These are phyloP conservation scores for Avena atlantica DNA, from an alignment of 176 grass and related monocot genomes.

Conservation along the genomic window DNA sequence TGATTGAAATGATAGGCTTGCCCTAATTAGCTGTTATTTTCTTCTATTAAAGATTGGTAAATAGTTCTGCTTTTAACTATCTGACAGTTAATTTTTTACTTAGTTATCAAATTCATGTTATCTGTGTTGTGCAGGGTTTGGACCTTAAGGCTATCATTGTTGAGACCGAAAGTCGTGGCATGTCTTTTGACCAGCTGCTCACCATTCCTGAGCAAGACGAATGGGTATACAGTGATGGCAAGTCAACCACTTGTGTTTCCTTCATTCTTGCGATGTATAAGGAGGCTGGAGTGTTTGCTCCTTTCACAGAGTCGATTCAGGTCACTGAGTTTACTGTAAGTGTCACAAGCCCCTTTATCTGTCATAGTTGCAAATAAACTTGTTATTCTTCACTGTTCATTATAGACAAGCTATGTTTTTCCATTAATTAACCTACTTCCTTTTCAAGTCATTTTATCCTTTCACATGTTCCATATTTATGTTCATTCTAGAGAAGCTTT, in stretches of 20 bases:
- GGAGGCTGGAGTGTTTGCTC: constrained; percentile 83
- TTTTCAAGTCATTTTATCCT: neutral
- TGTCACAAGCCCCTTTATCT: neutral
- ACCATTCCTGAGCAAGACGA: constrained; percentile 95
- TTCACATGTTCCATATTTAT: neutral
- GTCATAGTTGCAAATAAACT: constrained; percentile 3
- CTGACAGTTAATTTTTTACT: neutral
- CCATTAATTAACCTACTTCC: neutral
- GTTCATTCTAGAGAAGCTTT: constrained; percentile 4
- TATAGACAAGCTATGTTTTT: neutral
- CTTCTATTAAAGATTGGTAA: neutral
- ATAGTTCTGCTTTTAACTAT: neutral
- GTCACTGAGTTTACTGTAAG: constrained; percentile 99
- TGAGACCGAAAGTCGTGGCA: constrained; percentile 86
- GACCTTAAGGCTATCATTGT: constrained; percentile 83
- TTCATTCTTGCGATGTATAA: constrained; percentile 97
- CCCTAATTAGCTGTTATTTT: constrained; percentile 16
- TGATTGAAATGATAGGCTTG: constrained; percentile 10
- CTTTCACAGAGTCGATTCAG: constrained; percentile 82
- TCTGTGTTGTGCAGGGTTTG: constrained; percentile 62
- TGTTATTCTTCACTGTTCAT: neutral
- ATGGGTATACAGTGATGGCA: constrained; percentile 96
- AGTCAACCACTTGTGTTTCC: constrained; percentile 95
- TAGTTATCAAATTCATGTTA: constrained; percentile 37
- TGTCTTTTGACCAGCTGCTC: constrained; percentile 96